Base-by-base conservation (phyloP, 306 rosid genomes). In the Acacia acuminata region DNA sequence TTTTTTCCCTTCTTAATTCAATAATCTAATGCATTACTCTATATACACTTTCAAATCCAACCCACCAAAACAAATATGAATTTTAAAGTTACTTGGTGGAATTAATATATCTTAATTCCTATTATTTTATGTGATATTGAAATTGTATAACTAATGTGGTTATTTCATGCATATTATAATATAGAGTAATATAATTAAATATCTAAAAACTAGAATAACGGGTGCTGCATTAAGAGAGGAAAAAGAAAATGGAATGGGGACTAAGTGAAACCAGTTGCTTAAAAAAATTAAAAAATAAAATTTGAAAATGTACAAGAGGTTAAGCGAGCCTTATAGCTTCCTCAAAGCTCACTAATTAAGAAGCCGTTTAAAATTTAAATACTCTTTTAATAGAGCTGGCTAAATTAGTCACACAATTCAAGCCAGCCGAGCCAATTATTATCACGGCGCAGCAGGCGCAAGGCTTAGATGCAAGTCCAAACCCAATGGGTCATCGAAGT, bases 401-500 rank as follows among this genome's bases (percentile, higher is more conserved):
- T 77, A 71, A 63, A 42, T 24, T 22, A 34, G 56, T 65, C 34
- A 61, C 36, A 27, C 78, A 22, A 38, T 14, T 4, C 30, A 75
- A 47, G 15, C 42, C 42, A 82, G 56, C 22, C 76, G 25, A 79
- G 76, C n/a, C 60, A 10, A 76, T 32, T 68, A 82, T 71, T 67
- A 61, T 90, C 87, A 93, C 0, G 97, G 92, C 16, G 85, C 88
- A 67, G 91, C 88, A 7, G 96, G 94, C 8, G 92, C 91, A 8
- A 95, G 89, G 67, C 98, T 90, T 15, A 95, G 92, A 82, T 93
- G 97, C 82, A 94, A 89, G 81, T 95, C 93, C 83, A 95, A 86
- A 61, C 97, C 98, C 64, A 93, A 80, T 8, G 90, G 84, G n/a
- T 93, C 97, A 30, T 94, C 98, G 10, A 93, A 94, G 50, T 27